Conservation (phyloP, 208 protist genomes). For the Leishmania gerbilli region DNA sequence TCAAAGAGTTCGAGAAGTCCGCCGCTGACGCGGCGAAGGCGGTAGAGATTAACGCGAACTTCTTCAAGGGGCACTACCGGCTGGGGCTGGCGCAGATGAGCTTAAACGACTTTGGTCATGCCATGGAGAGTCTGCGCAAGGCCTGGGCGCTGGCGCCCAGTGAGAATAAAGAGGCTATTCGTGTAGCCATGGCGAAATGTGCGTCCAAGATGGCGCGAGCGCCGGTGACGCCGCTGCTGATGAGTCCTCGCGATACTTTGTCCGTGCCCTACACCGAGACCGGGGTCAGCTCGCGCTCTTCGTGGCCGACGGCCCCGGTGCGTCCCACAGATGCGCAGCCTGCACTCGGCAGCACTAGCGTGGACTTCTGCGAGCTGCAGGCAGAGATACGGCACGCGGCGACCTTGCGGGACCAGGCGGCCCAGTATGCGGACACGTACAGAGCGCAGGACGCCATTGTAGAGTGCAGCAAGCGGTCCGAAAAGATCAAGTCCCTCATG, state of each 20-base stretch:
- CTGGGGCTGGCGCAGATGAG: constrained; percentile 50
- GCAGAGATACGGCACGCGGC: constrained; percentile 3
- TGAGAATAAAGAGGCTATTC: constrained; percentile 38
- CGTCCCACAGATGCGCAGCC: neutral
- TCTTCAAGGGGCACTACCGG: constrained; percentile 69
- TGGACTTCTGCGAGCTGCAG: constrained; percentile 17
- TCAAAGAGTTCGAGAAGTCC: constrained; percentile 42
- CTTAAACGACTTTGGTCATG: constrained; percentile 33
- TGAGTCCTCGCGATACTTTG: constrained; percentile 7
- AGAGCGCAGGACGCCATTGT: constrained; percentile 37
- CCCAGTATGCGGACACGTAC: constrained; percentile 20
- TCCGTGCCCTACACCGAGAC: neutral
- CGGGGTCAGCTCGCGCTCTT: neutral
- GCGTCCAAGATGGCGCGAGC: constrained; percentile 59
- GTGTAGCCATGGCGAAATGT: constrained; percentile 53
- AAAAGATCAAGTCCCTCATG: constrained; percentile 46
- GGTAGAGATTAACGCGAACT: constrained; percentile 45
- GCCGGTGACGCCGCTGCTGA: constrained; percentile 42
- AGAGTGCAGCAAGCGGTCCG: constrained; percentile 31
- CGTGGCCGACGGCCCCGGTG: constrained; percentile 1
- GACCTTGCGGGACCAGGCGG: constrained; percentile 7
- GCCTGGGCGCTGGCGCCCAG: constrained; percentile 35
- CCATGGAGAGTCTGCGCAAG: constrained; percentile 47
- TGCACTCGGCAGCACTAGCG: neutral
- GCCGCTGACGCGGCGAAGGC: constrained; percentile 45